Evolutionary conservation across 2,329 filamentous ascomycete species (phyloP).

Genomic region (Alternaria novae-zelandiae): DNA sequence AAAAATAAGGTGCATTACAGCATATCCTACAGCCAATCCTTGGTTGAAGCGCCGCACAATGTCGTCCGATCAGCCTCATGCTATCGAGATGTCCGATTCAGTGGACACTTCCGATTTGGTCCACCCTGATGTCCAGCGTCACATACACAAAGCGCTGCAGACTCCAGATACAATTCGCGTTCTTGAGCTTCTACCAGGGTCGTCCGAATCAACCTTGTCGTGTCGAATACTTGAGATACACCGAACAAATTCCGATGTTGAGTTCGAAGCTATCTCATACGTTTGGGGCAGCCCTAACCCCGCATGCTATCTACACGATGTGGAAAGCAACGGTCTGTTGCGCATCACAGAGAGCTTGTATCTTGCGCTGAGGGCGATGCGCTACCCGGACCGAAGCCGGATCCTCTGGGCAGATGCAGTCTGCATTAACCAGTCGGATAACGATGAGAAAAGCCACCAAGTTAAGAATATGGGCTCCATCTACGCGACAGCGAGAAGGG

Average conservation of each 20-base stretch:
- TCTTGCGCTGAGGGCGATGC: neutral
- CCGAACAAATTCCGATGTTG: neutral
- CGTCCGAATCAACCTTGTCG: neutral
- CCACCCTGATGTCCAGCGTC: no score
- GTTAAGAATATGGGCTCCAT: neutral
- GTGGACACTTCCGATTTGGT: no score
- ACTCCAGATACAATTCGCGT: neutral
- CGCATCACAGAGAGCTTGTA: neutral
- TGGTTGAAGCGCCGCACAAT: no score
- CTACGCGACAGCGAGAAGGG: neutral
- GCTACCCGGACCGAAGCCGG: neutral
- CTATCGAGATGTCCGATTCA: no score
- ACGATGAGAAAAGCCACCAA: neutral
- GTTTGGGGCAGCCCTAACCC: neutral
- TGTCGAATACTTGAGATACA: neutral
- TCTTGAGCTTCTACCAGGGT: neutral
- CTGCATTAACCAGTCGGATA: neutral
- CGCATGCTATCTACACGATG: neutral
- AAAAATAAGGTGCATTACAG: no score
- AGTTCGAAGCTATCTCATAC: neutral
- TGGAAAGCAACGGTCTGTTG: neutral
- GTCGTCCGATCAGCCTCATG: no score
- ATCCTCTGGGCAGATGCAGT: neutral
- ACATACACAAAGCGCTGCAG: neutral
- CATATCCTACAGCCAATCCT: no score